Evolutionary conservation across 139 green algal genomes (phyloP), one percentile per base, ranked within the genome.

Genomic region (Yamagishiella unicocca): DNA sequence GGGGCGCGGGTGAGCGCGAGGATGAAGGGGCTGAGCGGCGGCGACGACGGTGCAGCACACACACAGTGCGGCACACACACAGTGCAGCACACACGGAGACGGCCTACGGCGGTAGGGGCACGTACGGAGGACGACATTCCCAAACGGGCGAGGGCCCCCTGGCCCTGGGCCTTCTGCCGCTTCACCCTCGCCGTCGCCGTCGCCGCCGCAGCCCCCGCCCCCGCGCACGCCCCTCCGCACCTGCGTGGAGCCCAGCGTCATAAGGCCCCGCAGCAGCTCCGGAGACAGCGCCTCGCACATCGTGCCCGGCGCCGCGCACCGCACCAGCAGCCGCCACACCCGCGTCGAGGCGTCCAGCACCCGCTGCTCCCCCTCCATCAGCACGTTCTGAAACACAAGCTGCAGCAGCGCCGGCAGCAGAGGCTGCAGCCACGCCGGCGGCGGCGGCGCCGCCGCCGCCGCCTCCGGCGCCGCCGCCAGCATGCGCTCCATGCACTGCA

Each of bases 351-450:
- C 81, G 6, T 87, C 50, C 80, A 95, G 70, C 42, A 97, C 89
- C 1, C 84, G 64, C 5, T 61, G 40, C 21, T 96, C 89, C 14
- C 68, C 43, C 83, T 99, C 97, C 46, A 96, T 35, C 45, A 99
- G 80, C 61, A 98, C 77, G 55, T 95, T 95, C 76, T 98, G 96
- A 75, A 97, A 97, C 22, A 96, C 45, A 38, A 98, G 91, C 33
- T 87, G 75, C 74, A 95, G 68, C 14, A 86, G 80, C 2, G 90
- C 61, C 29, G 76, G 62, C 27, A 96, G 88, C 45, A 95, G 68
- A 35, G 58, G 83, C 74, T 82, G 83, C 71, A 93, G 67, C 90
- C 92, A 97, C 8, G 1, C 61, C 2, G 55, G 55, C 76, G 42
- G 68, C 45, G 58, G 80, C 74, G 46, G 42, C 58, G 58, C 61